phyloP scores from a whole-genome alignment of 2,329 filamentous ascomycete species.

The Colletotrichum higginsianum region DNA sequence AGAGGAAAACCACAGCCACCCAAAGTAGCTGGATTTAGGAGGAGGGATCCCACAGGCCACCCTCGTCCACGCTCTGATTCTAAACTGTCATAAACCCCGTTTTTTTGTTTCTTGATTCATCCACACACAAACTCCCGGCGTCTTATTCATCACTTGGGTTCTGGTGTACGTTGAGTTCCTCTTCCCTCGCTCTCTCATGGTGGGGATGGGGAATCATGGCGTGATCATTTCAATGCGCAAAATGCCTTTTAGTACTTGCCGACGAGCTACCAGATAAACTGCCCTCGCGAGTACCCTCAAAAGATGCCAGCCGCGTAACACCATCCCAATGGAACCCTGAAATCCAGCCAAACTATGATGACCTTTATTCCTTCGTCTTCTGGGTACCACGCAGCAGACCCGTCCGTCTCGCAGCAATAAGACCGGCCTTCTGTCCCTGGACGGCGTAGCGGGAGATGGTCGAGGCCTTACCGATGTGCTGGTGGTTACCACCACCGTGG shows the following conservation, averaged over 20 bases:
- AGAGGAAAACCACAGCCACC: constrained; percentile 29
- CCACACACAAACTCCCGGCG: constrained; percentile 30
- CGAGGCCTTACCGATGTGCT: constrained; percentile 99
- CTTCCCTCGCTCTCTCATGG: constrained; percentile 24
- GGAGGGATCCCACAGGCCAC: constrained; percentile 9
- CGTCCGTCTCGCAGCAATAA: constrained; percentile 99
- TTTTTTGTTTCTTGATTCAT: constrained; percentile 26
- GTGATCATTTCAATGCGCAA: constrained; percentile 60
- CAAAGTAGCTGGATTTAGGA: constrained; percentile 17
- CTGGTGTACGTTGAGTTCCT: constrained; percentile 15
- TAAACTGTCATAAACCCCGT: constrained; percentile 22
- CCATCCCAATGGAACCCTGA: constrained; percentile 74
- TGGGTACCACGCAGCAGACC: constrained; percentile 99
- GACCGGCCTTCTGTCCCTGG: constrained; percentile 99
- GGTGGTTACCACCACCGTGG: constrained; percentile 99
- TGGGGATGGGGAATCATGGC: constrained; percentile 37
- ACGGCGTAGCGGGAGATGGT: constrained; percentile 98
- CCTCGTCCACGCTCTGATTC: constrained; percentile 23
- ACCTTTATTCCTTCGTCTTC: constrained; percentile 94
- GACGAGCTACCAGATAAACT: constrained; percentile 63
- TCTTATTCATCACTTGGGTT: constrained; percentile 36
- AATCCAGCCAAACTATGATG: constrained; percentile 59
- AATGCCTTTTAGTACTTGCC: constrained; percentile 65
- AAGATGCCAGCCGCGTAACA: constrained; percentile 78
- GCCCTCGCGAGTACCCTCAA: constrained; percentile 65